These are phyloP conservation scores for Xylaria intraflava DNA, from an alignment of 495 filamentous ascomycete genomes.

Conservation along the genomic window DNA sequence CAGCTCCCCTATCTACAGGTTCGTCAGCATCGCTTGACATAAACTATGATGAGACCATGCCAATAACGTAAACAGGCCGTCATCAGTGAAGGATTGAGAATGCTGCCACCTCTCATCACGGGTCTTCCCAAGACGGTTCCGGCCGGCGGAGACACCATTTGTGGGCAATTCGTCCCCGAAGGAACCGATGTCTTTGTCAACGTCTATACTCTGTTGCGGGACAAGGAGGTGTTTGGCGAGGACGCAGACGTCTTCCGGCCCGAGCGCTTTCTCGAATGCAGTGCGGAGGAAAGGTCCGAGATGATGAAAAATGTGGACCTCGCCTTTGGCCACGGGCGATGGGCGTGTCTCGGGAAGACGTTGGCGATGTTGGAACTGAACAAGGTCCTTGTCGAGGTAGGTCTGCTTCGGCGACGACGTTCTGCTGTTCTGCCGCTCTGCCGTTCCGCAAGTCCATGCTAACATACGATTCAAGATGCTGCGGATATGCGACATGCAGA, in stretches of 20 bases:
- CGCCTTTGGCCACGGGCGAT: constrained; percentile 39
- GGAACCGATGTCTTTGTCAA: constrained; percentile 48
- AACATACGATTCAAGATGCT: constrained; percentile 36
- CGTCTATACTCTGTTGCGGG: constrained; percentile 26
- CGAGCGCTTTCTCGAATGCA: constrained; percentile 49
- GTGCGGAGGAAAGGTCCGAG: constrained; percentile 23
- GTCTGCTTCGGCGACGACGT: no score
- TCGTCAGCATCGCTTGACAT: not conserved
- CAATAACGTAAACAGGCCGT: constrained; percentile 30
- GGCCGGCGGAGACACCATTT: constrained; percentile 44
- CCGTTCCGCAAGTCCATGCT: no score
- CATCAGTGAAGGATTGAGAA: constrained; percentile 45
- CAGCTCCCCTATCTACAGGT: constrained; percentile 36
- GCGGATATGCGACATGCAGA: constrained; percentile 47
- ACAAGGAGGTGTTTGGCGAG: constrained; percentile 39
- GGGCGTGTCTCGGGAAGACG: constrained; percentile 39
- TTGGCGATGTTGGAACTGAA: constrained; percentile 45
- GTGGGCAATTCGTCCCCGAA: constrained; percentile 45
- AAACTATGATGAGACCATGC: constrained; percentile 15
- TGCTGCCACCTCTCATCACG: constrained; percentile 31
- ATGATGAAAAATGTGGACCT: constrained; percentile 37
- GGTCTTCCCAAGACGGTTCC: constrained; percentile 43
- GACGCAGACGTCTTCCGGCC: constrained; percentile 47
- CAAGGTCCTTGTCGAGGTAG: constrained; percentile 54
- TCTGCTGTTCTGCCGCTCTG: no score